Percentiles rank a stretch among this genome's conserved stretches.
These are phyloP conservation scores for Cryphonectria radicalis DNA, from an alignment of 2,329 filamentous ascomycete genomes.

Conservation along the genomic window DNA sequence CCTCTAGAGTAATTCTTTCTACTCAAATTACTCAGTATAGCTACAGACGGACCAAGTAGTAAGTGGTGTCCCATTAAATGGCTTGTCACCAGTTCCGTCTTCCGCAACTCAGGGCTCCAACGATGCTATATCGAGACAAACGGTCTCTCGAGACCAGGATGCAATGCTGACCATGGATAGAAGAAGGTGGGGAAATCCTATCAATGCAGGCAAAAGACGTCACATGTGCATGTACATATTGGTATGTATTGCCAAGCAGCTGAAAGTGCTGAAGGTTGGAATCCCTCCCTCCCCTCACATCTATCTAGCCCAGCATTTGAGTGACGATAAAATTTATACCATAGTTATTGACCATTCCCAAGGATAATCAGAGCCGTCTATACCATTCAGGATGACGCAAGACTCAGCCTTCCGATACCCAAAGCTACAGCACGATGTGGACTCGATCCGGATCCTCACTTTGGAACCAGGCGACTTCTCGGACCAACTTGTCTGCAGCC, in stretches of 20 bases:
- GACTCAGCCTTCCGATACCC: not conserved
- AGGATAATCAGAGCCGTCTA: not conserved
- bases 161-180: not conserved
- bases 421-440: not conserved
- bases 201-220: not conserved
- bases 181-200: not conserved
- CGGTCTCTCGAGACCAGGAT: not conserved
- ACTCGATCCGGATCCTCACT: constrained; percentile 4
- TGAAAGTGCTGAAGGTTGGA: not conserved
- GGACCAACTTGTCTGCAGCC: not conserved
- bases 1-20: no score
- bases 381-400: not conserved
- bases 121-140: not conserved
- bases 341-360: not conserved
- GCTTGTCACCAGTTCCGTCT: not conserved
- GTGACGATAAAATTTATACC: not conserved
- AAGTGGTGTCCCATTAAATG: not conserved
- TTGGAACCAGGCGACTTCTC: not conserved
- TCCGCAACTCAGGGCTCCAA: not conserved
- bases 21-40: no score
- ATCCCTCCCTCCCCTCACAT: not conserved
- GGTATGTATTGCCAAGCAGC: not conserved
- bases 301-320: not conserved
- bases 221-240: not conserved
- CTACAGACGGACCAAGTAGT: not conserved